Evolutionary conservation across 2,329 filamentous ascomycete genomes (phyloP).

Genomic region (Aspergillus brasiliensis): DNA sequence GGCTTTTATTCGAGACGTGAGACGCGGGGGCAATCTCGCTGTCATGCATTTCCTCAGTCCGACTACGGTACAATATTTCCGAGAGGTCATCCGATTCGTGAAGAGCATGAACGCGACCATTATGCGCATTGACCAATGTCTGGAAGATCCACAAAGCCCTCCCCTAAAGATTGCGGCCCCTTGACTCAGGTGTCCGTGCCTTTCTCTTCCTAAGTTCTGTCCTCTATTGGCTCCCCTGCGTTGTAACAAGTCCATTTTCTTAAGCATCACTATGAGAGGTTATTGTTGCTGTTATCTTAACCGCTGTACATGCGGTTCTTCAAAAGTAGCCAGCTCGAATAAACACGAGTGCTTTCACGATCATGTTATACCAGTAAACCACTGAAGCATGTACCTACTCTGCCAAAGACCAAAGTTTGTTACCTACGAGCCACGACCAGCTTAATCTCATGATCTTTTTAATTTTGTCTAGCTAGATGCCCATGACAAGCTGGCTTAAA

Average conservation of each 20-base stretch:
- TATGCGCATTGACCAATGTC: constrained; percentile 68
- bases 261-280: neutral
- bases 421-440: too few species aligned
- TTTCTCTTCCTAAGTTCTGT: neutral
- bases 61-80: constrained; percentile 64
- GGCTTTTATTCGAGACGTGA: constrained; percentile 65
- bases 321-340: too few species aligned
- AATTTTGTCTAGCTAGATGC: neutral
- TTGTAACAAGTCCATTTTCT: neutral
- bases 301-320: too few species aligned
- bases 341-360: too few species aligned
- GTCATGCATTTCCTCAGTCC: constrained; percentile 71
- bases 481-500: neutral
- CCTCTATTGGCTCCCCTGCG: neutral
- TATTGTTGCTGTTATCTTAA: neutral
- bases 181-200: neutral
- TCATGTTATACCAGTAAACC: too few species aligned
- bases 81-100: constrained; percentile 65
- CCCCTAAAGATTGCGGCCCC: constrained; percentile 10
- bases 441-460: neutral
- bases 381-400: too few species aligned
- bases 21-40: constrained; percentile 64
- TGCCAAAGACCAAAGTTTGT: too few species aligned
- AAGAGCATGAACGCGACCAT: constrained; percentile 65
- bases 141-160: constrained; percentile 56